phyloP scores from a whole-genome alignment of 2,329 filamentous ascomycete genomes.

The Balansia obtecta region DNA sequence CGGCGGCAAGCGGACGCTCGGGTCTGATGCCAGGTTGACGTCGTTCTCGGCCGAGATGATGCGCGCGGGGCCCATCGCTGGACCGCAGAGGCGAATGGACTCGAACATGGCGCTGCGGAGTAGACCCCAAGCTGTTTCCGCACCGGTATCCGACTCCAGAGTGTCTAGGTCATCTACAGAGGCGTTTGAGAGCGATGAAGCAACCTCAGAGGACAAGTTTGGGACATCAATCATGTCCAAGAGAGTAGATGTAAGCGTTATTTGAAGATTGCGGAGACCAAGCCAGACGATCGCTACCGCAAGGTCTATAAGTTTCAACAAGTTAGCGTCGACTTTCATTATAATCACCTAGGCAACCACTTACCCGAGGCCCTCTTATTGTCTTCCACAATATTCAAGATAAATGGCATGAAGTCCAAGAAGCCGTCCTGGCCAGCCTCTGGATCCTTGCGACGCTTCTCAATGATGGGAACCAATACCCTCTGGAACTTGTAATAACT shows the following conservation, averaged over 20 bases:
- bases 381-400: background rate
- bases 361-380: background rate
- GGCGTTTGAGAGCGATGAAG: background rate
- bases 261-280: background rate
- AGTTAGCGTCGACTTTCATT: background rate
- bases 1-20: background rate
- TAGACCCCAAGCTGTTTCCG: background rate
- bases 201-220: background rate
- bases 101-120: background rate
- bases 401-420: background rate
- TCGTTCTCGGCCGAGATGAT: background rate
- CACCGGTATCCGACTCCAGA: background rate
- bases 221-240: background rate
- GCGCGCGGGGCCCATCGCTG: background rate
- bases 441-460: background rate
- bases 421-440: background rate
- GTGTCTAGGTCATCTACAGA: background rate
- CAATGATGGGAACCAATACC: background rate
- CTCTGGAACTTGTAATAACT: background rate
- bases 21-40: background rate
- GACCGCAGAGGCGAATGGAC: background rate
- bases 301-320: background rate
- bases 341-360: background rate
- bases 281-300: background rate
- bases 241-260: background rate